Evolutionary conservation across 2,329 filamentous ascomycete genomes (phyloP), one percentile per base, ranked within the genome.

Genomic region (Kalaharituber pfeilii): DNA sequence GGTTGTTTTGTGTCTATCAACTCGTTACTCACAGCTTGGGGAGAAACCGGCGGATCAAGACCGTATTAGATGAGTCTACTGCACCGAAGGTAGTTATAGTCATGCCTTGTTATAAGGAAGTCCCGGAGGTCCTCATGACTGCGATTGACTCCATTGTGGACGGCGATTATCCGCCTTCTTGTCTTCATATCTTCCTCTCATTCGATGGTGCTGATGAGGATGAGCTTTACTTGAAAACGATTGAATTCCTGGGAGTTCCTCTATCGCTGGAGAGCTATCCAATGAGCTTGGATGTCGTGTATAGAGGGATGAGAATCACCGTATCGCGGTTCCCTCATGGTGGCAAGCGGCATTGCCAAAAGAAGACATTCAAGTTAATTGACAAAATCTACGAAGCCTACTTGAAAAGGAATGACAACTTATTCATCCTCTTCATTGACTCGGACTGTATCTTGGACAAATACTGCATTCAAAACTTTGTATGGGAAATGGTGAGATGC

Each of bases 391-490:
- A 95, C 67, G 77, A 81, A 51, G 78, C 87, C 54, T 96, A 96
- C 61, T 73, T 94, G 52, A 83, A 82, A 68, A 76, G 80, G 49
- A 86, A 94, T 66, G 89, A 96, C 69, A 86, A 96, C 63, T 72
- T 96, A 0, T 96, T 96, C 67, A 82, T 96, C 52, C 77, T 96
- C 9, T 96, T 96, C 70, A 95, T 96, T 66, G 89, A 96, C 70
- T 95, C 88, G 0, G 89, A 96, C 67, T 96, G 91, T 69, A 91
- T 95, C 58, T 73, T 96, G 50, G 89, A 96, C 71, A 78, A 80
- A 56, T 79, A 88, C 39, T 96, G 89, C 67, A 78, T 96, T 56
- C 89, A 95, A 67, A 96, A 95, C 68, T 96, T 96, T 69, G 85
- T 96, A 71, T 95, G 91, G 69, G 89, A 96, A 67, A 96, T 96